A percentile compares a stretch with the other conserved stretches of the same genome.
These are phyloP conservation scores for Hypoxylon sp. DNA, from an alignment of 2,329 filamentous ascomycete species.

Conservation along the genomic window DNA sequence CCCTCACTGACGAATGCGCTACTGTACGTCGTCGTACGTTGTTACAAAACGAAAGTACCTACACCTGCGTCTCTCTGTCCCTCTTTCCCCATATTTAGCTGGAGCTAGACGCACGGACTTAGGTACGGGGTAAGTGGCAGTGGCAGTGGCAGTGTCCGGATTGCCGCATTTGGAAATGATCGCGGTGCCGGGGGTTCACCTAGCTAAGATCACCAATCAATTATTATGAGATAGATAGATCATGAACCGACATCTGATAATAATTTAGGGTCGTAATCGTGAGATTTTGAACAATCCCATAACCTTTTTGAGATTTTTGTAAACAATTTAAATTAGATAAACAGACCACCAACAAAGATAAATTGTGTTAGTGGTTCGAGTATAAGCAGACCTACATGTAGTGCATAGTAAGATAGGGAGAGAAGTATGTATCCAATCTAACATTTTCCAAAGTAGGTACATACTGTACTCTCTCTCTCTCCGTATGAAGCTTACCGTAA, in stretches of 20 bases:
- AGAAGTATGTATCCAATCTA: constrained; percentile 5
- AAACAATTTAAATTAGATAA: background rate
- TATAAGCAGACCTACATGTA: constrained; percentile 13
- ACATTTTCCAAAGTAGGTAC: constrained; percentile 10
- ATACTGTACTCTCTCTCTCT: background rate
- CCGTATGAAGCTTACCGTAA: constrained; percentile 13
- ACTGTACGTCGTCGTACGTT: constrained; percentile 8
- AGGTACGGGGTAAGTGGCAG: background rate
- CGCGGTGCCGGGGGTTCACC: constrained; percentile 10
- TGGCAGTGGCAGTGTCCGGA: constrained; percentile 26
- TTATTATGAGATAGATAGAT: constrained; percentile 1
- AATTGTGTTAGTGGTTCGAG: constrained; percentile 12
- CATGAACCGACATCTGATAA: constrained; percentile 11
- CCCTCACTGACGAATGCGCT: constrained; percentile 17
- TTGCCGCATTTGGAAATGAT: constrained; percentile 31
- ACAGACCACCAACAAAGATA: constrained; percentile 9
- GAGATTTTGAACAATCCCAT: constrained; percentile 1
- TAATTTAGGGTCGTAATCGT: background rate
- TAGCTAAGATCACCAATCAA: constrained; percentile 19
- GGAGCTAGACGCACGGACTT: constrained; percentile 28
- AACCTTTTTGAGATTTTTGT: background rate
- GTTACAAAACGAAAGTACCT: constrained; percentile 7
- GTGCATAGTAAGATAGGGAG: constrained; percentile 9
- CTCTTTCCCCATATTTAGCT: constrained; percentile 24
- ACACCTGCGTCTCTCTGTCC: background rate